Evolutionary conservation across 2,329 filamentous ascomycete genomes (phyloP), one percentile per base, ranked within the genome.

Genomic region (Phyllosticta citrichinensis): DNA sequence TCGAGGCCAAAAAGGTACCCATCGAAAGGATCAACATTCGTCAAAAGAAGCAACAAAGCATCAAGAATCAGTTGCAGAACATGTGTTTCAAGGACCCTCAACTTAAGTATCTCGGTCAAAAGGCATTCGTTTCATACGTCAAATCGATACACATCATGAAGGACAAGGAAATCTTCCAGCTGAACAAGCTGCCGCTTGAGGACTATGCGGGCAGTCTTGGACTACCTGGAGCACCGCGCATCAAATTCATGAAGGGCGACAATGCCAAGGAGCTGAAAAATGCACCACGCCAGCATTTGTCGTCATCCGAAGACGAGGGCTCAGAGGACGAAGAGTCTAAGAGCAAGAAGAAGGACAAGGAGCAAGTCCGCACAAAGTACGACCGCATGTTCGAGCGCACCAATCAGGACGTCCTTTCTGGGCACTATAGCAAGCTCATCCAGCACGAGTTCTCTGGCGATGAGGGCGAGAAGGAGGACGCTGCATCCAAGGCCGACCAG

Each of bases 371-470:
- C 64, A 99, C 95, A 33, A 97, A 96, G 74, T 95, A 96, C 72
- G 91, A 99, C 74, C 87, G 91, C 67, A 97, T 99, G 94, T 97
- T 97, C 74, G 93, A 97, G 78, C 83, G 94, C 63, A 89, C 88
- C 67, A 99, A 99, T 75, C 93, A 97, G 75, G 92, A 97, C 70
- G 89, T 99, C 33, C 76, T 99, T 65, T 92, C 93, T n/a, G 86
- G 87, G 61, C 94, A 99, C 75, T 97, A 97, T 78, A 84, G 85
- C 63, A 96, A 93, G 70, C 82, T 99, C 64, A 86, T 97, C 63
- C 81, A 81, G 57, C 81, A 86, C 50, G 85, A 82, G 76, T 47
- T 47, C 40, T 47, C 40, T 47, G 40, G 79, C 51, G 76, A 74
- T 24, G 70, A 75, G 2, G 73, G 71, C 35, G 70, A 75, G 54